Conservation (phyloP, 192 early-diverging fungal genomes). For the Podochytrium sp. region DNA sequence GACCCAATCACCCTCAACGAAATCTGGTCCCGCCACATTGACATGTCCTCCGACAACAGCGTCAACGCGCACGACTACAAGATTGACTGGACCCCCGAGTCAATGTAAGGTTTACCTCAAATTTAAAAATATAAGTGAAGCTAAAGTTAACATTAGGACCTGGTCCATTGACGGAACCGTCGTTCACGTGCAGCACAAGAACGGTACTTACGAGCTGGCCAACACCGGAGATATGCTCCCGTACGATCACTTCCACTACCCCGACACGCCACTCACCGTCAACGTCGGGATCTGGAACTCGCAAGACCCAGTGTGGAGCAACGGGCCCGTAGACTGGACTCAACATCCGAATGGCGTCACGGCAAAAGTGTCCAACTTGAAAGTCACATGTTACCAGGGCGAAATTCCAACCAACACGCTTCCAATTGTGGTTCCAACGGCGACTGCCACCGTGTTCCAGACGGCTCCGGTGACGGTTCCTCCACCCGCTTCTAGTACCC, state of each 20-base stretch:
- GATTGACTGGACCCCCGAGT: conserved; percentile 25
- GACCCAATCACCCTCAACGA: conserved; percentile 16
- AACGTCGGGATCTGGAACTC: conserved; percentile 27
- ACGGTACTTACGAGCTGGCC: conserved; percentile 16
- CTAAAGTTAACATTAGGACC: too few relatives aligned
- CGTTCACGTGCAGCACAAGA: conserved; percentile 13
- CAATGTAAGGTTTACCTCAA: too few relatives aligned
- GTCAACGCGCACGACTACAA: not conserved
- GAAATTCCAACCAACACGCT: not conserved
- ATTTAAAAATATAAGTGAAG: not conserved
- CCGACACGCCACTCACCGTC: conserved; percentile 23
- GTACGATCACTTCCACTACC: conserved; percentile 32
- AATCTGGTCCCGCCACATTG: conserved; percentile 1
- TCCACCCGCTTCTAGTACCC: too few relatives aligned
- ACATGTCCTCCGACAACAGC: conserved; percentile 8
- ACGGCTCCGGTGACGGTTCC: not conserved
- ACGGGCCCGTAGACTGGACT: conserved; percentile 1
- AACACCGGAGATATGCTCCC: not conserved
- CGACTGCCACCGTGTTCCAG: not conserved
- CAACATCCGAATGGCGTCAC: not conserved
- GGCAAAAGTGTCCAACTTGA: not conserved
- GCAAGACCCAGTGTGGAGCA: conserved; percentile 18
- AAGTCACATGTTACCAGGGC: conserved; percentile 23
- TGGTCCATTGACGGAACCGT: conserved; percentile 24
- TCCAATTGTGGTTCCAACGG: conserved; percentile 1